Percentiles rank a stretch among this genome's conserved stretches.
phyloP scores from a whole-genome alignment of 1,284 basidiomycete genomes.

The Athelia psychrophila region DNA sequence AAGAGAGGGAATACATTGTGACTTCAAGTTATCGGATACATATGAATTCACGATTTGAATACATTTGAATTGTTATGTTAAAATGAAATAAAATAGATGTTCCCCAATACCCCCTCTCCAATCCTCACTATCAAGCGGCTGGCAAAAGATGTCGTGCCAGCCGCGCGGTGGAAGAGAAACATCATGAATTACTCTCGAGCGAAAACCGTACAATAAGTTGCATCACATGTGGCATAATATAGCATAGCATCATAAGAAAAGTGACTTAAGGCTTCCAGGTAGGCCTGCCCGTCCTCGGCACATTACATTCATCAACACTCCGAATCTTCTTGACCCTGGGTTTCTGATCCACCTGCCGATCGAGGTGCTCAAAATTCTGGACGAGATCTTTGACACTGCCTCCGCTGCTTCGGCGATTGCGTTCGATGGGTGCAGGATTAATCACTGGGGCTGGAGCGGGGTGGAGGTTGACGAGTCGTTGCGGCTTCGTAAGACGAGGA shows the following conservation, averaged over 20 bases:
- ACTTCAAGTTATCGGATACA: too few species aligned
- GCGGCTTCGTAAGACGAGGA: slow-evolving; percentile 38
- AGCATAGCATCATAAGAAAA: background rate
- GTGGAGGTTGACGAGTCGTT: slow-evolving; percentile 53
- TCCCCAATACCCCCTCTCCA: too few species aligned
- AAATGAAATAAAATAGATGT: too few species aligned
- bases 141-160: too few species aligned
- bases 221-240: background rate
- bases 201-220: too few species aligned
- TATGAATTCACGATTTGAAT: too few species aligned
- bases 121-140: too few species aligned
- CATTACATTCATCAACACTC: slow-evolving; percentile 25
- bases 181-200: too few species aligned
- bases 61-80: too few species aligned
- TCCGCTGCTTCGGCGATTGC: slow-evolving; percentile 51
- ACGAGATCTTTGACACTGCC: slow-evolving; percentile 71
- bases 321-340: slow-evolving; percentile 15
- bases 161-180: too few species aligned
- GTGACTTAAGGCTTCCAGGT: slow-evolving; percentile 16
- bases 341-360: background rate
- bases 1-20: too few species aligned
- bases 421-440: slow-evolving; percentile 18
- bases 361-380: slow-evolving; percentile 50
- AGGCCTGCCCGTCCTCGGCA: slow-evolving; percentile 13
- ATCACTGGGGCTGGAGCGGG: slow-evolving; percentile 38